These are phyloP conservation scores for Chaetomium cochliodes DNA, from an alignment of 495 filamentous ascomycete species.

Conservation along the genomic window DNA sequence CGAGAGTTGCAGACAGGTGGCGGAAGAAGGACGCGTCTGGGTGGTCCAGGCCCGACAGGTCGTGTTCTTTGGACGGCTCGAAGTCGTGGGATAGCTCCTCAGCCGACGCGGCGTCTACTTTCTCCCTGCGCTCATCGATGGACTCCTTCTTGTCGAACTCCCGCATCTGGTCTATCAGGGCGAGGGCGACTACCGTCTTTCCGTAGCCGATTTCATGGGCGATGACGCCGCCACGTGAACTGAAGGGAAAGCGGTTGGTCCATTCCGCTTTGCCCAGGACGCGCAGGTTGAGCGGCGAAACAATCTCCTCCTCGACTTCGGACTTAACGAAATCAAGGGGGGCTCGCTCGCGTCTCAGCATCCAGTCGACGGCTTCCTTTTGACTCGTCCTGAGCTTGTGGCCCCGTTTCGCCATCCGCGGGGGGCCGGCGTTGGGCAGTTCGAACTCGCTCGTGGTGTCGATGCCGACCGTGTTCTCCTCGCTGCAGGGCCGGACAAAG, in stretches of 20 bases:
- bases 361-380: conserved; percentile 54
- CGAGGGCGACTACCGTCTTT: conserved; percentile 74
- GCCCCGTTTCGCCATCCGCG: background rate
- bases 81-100: conserved; percentile 12
- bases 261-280: conserved; percentile 58
- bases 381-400: conserved; percentile 27
- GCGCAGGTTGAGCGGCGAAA: conserved; percentile 60
- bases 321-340: conserved; percentile 55
- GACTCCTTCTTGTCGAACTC: conserved; percentile 29
- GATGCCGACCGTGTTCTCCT: conserved; percentile 6
- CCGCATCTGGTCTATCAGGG: conserved; percentile 56
- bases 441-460: background rate
- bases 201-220: conserved; percentile 80
- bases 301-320: conserved; percentile 66
- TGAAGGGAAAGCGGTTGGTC: conserved; percentile 32
- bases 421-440: background rate
- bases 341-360: conserved; percentile 58
- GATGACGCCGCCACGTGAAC: conserved; percentile 65
- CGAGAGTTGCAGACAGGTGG: conserved; percentile 63
- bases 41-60: background rate
- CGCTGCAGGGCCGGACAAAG: conserved; percentile 14
- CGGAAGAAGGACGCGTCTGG: conserved; percentile 38
- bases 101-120: conserved; percentile 15
- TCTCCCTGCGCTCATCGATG: conserved; percentile 17
- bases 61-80: background rate